Percentiles rank a stretch among this genome's conserved stretches.
Conservation (phyloP, 305 asterid genomes). For the Fraxinus paxiana region DNA sequence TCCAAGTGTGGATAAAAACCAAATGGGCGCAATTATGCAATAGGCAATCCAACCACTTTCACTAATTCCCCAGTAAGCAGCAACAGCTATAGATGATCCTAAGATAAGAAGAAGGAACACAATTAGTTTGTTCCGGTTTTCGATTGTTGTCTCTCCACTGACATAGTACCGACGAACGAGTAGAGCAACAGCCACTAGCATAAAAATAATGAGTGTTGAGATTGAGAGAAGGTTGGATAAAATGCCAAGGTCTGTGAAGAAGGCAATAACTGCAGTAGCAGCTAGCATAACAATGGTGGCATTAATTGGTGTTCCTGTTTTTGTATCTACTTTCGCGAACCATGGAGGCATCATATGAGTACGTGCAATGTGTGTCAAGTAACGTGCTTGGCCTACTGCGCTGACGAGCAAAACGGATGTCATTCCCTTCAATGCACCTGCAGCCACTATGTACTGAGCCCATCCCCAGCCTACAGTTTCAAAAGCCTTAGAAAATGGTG, state of each 20-base stretch:
- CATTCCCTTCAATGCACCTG: conserved; percentile 77
- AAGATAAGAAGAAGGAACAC: conserved; percentile 33
- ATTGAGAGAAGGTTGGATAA: conserved; percentile 54
- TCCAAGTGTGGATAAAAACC: conserved; percentile 46
- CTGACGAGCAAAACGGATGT: conserved; percentile 61
- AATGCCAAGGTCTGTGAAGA: conserved; percentile 51
- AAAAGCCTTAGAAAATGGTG: conserved; percentile 70
- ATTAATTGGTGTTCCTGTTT: conserved; percentile 63
- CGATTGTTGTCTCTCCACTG: conserved; percentile 41
- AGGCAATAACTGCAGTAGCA: conserved; percentile 51
- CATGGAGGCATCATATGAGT: conserved; percentile 82
- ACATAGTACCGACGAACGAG: conserved; percentile 62
- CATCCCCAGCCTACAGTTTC: conserved; percentile 57
- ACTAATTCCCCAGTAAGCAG: conserved; percentile 52
- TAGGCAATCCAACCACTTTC: conserved; percentile 47
- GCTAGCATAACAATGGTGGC: conserved; percentile 56
- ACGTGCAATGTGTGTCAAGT: conserved; percentile 72
- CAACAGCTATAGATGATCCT: conserved; percentile 44
- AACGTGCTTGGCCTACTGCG: conserved; percentile 76
- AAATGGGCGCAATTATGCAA: conserved; percentile 39
- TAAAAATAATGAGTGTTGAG: conserved; percentile 64
- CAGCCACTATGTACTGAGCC: conserved; percentile 75
- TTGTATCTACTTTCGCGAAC: conserved; percentile 52
- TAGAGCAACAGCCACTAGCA: conserved; percentile 59
- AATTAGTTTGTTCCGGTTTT: conserved; percentile 41